Evolutionary conservation across 176 grass and related monocot species (phyloP), one percentile per base, ranked within the genome.

Genomic region (Calamus simplicifolius): DNA sequence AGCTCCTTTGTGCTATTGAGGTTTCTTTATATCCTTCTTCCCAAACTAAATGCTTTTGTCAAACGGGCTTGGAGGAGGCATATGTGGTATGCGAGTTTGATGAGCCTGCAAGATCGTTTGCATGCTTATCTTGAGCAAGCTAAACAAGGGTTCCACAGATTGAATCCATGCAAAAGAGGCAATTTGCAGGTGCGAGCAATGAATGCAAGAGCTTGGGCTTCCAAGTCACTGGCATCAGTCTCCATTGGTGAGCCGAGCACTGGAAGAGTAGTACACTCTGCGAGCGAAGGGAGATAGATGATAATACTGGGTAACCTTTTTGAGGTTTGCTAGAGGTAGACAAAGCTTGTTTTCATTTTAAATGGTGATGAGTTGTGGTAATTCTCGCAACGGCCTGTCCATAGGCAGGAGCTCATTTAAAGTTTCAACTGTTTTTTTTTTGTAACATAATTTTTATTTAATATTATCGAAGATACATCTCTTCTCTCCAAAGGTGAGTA

Each of bases 171-270:
- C 5, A 97, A 91, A 64, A 64, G 79, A 78, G 80, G 88, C 18
- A 89, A 99, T 89, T 66, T 99, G 61, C 78, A 85, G 43, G 80
- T 84, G 63, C 88, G 88, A 18, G 88, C 93, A 12, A 88, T 75
- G 75, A 90, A 77, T 18, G 82, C 87, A 17, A 82, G 75, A 28
- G 74, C 69, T 63, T 91, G 87, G 84, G 87, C 87, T 54, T 88
- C 87, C 29, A 92, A 99, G 59, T 99, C 87, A 3, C 65, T 99
- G 69, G 94, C 82, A 43, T 97, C 93, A 5, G 93, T 97, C 7
- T 88, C 87, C 0, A 88, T 99, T 4, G 88, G 85, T 53, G 94
- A 99, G 78, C 51, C 80, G 27, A 89, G 85, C 30, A 78, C 83
- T 7, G 80, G 78, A 69, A 80, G 83, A 78, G 59, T 70, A 78